Conservation (phyloP, 768 basidiomycete genomes). For the Psilocybe cyanescens region DNA sequence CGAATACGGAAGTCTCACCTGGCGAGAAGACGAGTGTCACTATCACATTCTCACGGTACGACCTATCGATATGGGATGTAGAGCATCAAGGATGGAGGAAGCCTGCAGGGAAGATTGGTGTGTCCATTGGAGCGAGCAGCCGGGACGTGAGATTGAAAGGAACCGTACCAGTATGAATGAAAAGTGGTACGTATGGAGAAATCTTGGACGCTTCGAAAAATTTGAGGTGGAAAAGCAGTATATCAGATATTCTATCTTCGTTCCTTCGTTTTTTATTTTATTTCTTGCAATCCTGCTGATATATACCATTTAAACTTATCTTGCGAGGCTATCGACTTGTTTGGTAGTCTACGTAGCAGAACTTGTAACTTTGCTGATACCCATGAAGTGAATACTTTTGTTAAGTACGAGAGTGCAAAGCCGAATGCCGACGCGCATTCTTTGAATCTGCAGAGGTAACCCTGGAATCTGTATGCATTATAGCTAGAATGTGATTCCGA, state of each 20-base stretch:
- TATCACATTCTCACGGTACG: conserved; percentile 68
- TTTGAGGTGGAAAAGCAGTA: background rate
- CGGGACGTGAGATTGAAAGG: conserved; percentile 60
- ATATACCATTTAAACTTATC: background rate
- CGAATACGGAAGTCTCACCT: conserved; percentile 52
- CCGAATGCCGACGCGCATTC: too few species aligned
- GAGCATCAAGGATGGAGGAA: conserved; percentile 74
- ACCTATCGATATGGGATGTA: conserved; percentile 79
- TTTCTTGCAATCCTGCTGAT: background rate
- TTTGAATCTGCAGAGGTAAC: too few species aligned
- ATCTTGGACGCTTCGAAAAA: background rate
- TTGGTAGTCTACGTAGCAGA: background rate
- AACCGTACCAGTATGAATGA: conserved; percentile 28
- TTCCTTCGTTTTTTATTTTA: background rate
- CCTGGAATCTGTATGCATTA: background rate
- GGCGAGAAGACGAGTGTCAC: conserved; percentile 50
- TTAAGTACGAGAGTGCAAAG: too few species aligned
- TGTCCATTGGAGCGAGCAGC: conserved; percentile 74
- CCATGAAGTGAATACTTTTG: background rate
- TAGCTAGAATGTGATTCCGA: conserved; percentile 16
- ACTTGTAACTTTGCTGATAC: background rate
- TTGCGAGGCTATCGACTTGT: background rate
- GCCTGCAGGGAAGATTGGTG: conserved; percentile 62
- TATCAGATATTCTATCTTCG: background rate
- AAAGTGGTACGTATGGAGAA: background rate